These are phyloP conservation scores for Ogataea philodendri DNA, from an alignment of 805 yeast species.

Conservation along the genomic window DNA sequence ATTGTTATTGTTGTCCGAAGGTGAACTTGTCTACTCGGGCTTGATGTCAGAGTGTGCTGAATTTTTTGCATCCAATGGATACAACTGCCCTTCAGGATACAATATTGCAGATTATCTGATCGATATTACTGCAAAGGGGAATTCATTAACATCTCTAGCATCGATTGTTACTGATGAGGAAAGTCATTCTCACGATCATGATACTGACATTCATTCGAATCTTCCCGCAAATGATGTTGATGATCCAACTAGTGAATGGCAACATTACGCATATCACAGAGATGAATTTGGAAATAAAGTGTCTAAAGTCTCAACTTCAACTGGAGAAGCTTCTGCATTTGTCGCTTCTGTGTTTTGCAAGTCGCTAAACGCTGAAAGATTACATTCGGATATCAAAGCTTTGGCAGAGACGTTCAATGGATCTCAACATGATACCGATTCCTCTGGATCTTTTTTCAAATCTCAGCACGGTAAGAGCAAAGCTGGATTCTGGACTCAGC, in stretches of 20 bases:
- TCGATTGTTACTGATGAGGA: conserved; percentile 17
- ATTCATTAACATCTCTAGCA: background rate
- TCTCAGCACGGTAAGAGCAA: conserved; percentile 36
- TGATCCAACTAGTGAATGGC: conserved; percentile 80
- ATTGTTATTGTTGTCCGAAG: conserved; percentile 75
- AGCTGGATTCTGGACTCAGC: conserved; percentile 64
- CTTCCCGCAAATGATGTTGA: conserved; percentile 31
- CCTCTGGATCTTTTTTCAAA: conserved; percentile 27
- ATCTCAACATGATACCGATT: conserved; percentile 12
- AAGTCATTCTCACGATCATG: conserved; percentile 24
- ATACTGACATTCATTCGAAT: conserved; percentile 34
- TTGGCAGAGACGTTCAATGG: conserved; percentile 18
- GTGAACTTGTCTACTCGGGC: conserved; percentile 86
- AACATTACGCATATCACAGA: conserved; percentile 76
- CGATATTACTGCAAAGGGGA: conserved; percentile 71
- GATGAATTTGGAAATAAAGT: conserved; percentile 53
- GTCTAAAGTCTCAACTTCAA: conserved; percentile 5
- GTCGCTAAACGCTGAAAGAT: conserved; percentile 41
- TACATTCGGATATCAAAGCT: conserved; percentile 38
- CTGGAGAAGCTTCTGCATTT: conserved; percentile 4
- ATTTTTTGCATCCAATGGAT: conserved; percentile 74
- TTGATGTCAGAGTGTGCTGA: conserved; percentile 71
- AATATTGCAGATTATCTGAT: conserved; percentile 92
- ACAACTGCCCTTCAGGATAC: conserved; percentile 81
- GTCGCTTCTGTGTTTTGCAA: conserved; percentile 26